Conservation (phyloP, 345 rosid genomes). For the Euphorbia pulcherrima region DNA sequence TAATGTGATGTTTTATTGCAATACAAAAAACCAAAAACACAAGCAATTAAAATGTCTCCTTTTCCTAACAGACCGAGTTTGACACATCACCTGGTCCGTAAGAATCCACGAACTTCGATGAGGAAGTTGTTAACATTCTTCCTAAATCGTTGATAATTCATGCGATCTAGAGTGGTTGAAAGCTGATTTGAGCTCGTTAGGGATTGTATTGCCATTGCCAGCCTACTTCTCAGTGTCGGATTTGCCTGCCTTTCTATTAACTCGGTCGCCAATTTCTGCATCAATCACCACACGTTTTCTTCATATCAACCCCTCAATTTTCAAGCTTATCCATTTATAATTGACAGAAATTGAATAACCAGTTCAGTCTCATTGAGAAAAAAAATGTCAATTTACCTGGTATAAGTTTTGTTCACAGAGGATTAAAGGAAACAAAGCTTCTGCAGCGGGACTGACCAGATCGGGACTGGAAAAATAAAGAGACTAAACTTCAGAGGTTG, state of each 20-base stretch:
- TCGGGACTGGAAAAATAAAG: conserved; percentile 55
- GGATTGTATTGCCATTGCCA: conserved; percentile 62
- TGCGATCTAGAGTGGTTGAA: conserved; percentile 68
- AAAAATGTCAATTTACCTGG: conserved; percentile 50
- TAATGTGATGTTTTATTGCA: too few species aligned
- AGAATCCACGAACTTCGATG: conserved; percentile 87
- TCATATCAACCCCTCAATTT: background rate
- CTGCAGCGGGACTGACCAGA: conserved; percentile 89
- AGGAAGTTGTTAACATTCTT: conserved; percentile 78
- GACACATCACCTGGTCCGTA: conserved; percentile 51
- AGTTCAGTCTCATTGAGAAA: background rate
- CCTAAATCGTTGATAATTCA: conserved; percentile 87
- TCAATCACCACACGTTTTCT: conserved; percentile 8
- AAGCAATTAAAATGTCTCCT: too few species aligned
- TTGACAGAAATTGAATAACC: background rate
- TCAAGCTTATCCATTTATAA: background rate
- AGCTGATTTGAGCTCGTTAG: conserved; percentile 87
- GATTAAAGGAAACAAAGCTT: conserved; percentile 89
- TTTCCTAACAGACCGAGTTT: background rate
- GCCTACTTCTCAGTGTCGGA: conserved; percentile 52
- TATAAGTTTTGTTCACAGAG: conserved; percentile 84
- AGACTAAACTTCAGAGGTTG: background rate
- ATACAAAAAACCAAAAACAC: too few species aligned
- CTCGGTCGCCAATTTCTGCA: conserved; percentile 72
- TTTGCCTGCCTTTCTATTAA: conserved; percentile 72